Percentiles rank a stretch among this genome's conserved stretches.
These are phyloP conservation scores for Pseudogymnoascus sp. DNA, from an alignment of 2,329 filamentous ascomycete genomes.

Conservation along the genomic window DNA sequence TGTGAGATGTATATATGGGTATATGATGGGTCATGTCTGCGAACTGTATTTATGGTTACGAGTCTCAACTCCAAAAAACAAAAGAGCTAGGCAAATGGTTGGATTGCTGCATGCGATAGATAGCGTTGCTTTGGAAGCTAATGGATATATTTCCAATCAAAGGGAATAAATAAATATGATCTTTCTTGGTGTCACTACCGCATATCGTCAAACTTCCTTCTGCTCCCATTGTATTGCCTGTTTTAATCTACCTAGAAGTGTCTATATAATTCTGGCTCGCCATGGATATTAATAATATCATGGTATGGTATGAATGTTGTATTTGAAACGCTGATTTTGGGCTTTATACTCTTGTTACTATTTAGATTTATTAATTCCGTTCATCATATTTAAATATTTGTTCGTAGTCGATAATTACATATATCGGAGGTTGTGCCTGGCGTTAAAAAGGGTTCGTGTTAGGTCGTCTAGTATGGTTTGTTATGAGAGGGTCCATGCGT, in stretches of 20 bases:
- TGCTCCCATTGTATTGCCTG: neutral
- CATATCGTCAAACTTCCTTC: neutral
- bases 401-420: neutral
- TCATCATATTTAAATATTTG: neutral
- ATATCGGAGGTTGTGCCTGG: neutral
- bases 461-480: neutral
- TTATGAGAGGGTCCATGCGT: neutral
- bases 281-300: neutral
- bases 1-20: neutral
- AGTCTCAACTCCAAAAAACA: conserved; percentile 4
- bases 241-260: neutral
- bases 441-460: neutral
- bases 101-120: conserved; percentile 5
- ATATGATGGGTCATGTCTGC: neutral
- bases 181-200: neutral
- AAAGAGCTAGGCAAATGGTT: neutral
- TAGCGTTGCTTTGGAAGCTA: neutral
- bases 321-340: neutral
- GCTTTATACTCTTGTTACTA: neutral
- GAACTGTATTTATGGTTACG: conserved; percentile 3
- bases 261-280: neutral
- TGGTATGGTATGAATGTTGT: neutral
- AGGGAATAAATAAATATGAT: neutral
- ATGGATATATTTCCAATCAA: neutral
- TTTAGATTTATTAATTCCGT: neutral